Conservation (phyloP, 306 rosid genomes). For the Nissolia schottii region DNA sequence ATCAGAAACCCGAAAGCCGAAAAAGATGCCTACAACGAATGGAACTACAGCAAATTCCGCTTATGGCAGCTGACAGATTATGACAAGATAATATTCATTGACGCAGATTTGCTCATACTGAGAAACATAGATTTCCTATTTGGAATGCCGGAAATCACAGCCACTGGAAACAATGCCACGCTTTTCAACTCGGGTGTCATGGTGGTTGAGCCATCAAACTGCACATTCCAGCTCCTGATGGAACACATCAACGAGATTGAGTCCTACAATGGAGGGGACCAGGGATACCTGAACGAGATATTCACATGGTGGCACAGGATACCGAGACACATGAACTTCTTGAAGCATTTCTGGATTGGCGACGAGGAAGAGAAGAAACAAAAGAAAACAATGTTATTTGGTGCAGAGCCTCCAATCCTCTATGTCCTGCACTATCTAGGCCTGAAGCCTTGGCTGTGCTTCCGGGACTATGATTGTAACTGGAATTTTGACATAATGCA, state of each 20-base stretch:
- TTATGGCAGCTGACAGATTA: conserved; percentile 91
- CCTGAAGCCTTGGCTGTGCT: conserved; percentile 86
- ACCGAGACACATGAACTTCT: conserved; percentile 93
- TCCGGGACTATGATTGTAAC: conserved; percentile 85
- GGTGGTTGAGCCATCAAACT: conserved; percentile 94
- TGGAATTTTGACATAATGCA: conserved; percentile 80
- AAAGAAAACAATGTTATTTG: conserved; percentile 73
- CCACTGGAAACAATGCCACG: conserved; percentile 86
- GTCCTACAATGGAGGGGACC: conserved; percentile 97
- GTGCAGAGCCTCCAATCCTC: conserved; percentile 77
- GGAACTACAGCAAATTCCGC: conserved; percentile 98
- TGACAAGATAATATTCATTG: conserved; percentile 93
- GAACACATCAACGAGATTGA: conserved; percentile 77
- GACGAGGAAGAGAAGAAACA: conserved; percentile 73
- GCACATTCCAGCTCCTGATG: conserved; percentile 83
- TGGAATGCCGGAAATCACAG: conserved; percentile 84
- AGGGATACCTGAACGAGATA: conserved; percentile 83
- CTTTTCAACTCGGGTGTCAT: conserved; percentile 98
- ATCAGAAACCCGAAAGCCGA: conserved; percentile 96
- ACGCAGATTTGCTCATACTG: conserved; percentile 79
- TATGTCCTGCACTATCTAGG: conserved; percentile 89
- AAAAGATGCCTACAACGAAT: conserved; percentile 91
- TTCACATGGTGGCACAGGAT: conserved; percentile 99
- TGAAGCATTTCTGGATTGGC: conserved; percentile 92
- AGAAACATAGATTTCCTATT: conserved; percentile 84